Evolutionary conservation across 2,329 filamentous ascomycete genomes (phyloP), one percentile per base, ranked within the genome.

Genomic region (Fusarium secorum): DNA sequence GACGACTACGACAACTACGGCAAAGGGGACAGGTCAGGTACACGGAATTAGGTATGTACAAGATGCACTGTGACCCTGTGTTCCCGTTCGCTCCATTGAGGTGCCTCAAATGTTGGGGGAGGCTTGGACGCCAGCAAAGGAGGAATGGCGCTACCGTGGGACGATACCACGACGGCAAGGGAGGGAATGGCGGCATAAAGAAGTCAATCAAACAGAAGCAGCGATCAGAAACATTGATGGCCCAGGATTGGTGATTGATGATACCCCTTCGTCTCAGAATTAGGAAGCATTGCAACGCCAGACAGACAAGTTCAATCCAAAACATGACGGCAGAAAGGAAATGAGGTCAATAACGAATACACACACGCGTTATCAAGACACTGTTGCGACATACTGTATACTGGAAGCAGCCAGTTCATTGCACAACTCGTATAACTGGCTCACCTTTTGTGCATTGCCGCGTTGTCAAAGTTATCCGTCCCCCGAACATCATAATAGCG

Each of bases 131-230:
- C 66, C 52, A 49, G 56, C 53, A 48, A 60, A 53, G 69, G 54
- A 45, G 66, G 66, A 68, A 71, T 75, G 74, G 72, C 74, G 74
- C 70, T 76, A 75, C 68, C 30, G 63, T 75, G 74, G 71, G 61
- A 64, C 72, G 74, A 75, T 76, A 60, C 70, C 65, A 66, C 60
- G 67, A 70, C 59, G 51, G 56, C 59, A 68, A 72, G 62, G 62
- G 64, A 66, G 64, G 33, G 44, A 36, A 59, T 60, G 61, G 68
- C 41, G 54, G 70, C 67, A 75, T 75, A 57, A 74, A 64, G 54
- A 69, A 63, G 49, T 70, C 56, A 64, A 66, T 69, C 60, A 69
- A 69, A 66, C 60, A 69, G 65, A 62, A 46, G 67, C 66, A 70
- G 60, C 44, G 52, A 66, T 53, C 49, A 73, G 60, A 70, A 72